Evolutionary conservation across 768 basidiomycete species (phyloP).

Genomic region (Boletus vinaceobasis): DNA sequence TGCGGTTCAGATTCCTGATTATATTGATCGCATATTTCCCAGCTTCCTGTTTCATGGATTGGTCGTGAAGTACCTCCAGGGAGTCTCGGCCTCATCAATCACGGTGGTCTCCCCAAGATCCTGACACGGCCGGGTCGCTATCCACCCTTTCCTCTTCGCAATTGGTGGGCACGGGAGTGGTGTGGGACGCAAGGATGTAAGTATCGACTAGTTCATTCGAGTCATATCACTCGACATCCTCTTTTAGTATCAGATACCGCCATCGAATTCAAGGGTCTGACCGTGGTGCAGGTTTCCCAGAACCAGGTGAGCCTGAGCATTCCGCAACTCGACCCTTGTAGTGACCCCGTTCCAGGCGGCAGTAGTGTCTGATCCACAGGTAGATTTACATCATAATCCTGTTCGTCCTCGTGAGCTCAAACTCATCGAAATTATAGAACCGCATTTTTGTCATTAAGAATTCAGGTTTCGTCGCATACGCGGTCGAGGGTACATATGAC

Average conservation of each 20-base stretch:
- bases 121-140: constrained; percentile 74
- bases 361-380: constrained; percentile 71
- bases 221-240: neutral
- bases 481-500: constrained; percentile 70
- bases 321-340: neutral
- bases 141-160: constrained; percentile 68
- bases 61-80: constrained; percentile 74
- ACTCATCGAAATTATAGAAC: constrained; percentile 36
- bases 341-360: constrained; percentile 40
- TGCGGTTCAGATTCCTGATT: neutral
- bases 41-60: constrained; percentile 65
- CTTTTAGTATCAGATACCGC: constrained; percentile 73
- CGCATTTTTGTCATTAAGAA: constrained; percentile 80
- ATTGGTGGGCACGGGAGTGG: constrained; percentile 85
- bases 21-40: neutral
- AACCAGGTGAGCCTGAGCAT: constrained; percentile 48
- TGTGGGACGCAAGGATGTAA: constrained; percentile 63
- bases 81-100: constrained; percentile 69
- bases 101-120: constrained; percentile 79
- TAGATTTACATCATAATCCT: constrained; percentile 9
- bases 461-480: constrained; percentile 74
- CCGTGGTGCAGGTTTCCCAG: constrained; percentile 84
- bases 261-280: constrained; percentile 75
- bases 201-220: constrained; percentile 23
- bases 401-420: neutral